Evolutionary conservation across 2,329 filamentous ascomycete genomes (phyloP).

Genomic region (Fusarium robinianum): DNA sequence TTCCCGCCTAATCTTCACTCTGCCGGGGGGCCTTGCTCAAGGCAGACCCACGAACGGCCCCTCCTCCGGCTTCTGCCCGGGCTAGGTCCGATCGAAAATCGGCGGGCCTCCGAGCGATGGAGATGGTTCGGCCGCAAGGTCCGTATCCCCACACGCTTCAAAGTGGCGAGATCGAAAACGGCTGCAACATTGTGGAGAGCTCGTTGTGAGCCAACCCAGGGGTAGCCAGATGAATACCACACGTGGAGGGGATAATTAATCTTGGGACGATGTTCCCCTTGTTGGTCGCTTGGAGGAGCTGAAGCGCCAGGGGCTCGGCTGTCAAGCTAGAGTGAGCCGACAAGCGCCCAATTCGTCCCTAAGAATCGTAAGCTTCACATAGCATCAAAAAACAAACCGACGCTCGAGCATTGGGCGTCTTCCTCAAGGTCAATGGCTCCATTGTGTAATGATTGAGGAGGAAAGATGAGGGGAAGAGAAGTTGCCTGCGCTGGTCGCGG

Average conservation of each 20-base stretch:
- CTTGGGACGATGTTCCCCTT: slow-evolving; percentile 1
- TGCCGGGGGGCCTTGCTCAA: slow-evolving; percentile 5
- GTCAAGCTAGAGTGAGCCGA: no score
- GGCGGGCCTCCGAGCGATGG: slow-evolving; percentile 7
- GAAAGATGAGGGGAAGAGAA: slow-evolving; percentile 4
- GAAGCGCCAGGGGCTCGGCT: no score
- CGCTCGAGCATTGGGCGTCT: neutral
- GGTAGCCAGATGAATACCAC: slow-evolving; percentile 3
- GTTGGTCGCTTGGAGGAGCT: no score
- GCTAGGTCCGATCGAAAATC: slow-evolving; percentile 13
- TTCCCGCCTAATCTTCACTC: slow-evolving; percentile 24
- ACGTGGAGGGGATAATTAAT: slow-evolving; percentile 3
- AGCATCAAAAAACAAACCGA: no score
- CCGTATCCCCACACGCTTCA: slow-evolving; percentile 1
- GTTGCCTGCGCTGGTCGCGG: neutral
- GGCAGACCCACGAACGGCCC: slow-evolving; percentile 8
- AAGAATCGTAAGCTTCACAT: no score
- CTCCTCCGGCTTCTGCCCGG: slow-evolving; percentile 19
- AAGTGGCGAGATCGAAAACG: slow-evolving; percentile 1
- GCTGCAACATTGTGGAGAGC: neutral
- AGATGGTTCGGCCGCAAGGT: slow-evolving; percentile 9
- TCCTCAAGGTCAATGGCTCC: neutral
- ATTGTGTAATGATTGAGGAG: slow-evolving; percentile 3
- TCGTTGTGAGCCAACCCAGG: neutral
- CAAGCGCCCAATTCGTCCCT: no score